phyloP scores from a whole-genome alignment of 2,329 filamentous ascomycete species.

The Sporothrix mexicana region DNA sequence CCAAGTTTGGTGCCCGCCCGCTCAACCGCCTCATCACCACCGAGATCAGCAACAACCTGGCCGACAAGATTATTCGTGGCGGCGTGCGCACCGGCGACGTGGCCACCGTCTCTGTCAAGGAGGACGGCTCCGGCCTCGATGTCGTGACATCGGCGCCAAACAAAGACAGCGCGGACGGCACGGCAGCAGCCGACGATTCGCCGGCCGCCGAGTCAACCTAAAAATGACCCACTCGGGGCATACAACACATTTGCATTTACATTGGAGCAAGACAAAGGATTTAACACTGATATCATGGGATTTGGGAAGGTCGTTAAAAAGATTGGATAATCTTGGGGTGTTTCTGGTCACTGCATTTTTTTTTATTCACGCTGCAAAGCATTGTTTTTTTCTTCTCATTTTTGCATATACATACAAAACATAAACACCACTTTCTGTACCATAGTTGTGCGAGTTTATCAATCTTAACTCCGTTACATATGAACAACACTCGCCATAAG shows the following conservation, averaged over 20 bases:
- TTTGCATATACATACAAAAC: background rate
- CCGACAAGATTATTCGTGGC: conserved; percentile 90
- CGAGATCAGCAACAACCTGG: conserved; percentile 85
- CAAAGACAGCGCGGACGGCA: too few relatives aligned
- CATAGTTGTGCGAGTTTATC: background rate
- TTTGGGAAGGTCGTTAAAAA: background rate
- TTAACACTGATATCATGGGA: conserved; percentile 8
- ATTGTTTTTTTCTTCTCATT: background rate
- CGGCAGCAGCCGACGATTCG: background rate
- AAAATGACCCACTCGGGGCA: background rate
- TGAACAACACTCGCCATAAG: too few relatives aligned
- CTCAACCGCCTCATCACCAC: conserved; percentile 89
- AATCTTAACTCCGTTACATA: background rate
- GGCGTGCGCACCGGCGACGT: conserved; percentile 76
- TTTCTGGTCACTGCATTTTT: background rate
- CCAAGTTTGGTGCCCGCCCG: conserved; percentile 87
- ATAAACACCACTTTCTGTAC: background rate
- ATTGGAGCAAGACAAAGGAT: background rate
- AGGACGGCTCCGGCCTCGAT: conserved; percentile 63
- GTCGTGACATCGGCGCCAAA: conserved; percentile 44
- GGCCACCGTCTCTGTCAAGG: conserved; percentile 72
- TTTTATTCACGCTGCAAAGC: too few relatives aligned
- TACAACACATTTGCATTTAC: background rate
- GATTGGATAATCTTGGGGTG: background rate
- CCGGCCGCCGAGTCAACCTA: background rate